phyloP scores from a whole-genome alignment of 305 asterid genomes.

The Fraxinus floribunda region DNA sequence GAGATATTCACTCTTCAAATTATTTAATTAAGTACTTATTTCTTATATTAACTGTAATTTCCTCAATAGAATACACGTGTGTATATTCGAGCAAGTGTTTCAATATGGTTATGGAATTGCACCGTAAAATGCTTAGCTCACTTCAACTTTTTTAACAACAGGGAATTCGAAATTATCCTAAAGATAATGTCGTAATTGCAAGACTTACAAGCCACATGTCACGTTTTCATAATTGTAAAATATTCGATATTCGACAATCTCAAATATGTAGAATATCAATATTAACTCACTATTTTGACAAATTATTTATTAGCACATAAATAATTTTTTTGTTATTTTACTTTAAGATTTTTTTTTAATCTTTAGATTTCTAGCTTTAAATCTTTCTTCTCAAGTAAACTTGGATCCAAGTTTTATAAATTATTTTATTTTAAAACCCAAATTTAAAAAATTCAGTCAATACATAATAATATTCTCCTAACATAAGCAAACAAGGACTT shows the following conservation, averaged over 20 bases:
- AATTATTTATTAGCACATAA: neutral
- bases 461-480: slow-evolving; percentile 11
- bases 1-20: neutral
- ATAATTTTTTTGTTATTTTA: neutral
- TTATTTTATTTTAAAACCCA: neutral
- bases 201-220: neutral
- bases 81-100: neutral
- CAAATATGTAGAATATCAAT: neutral
- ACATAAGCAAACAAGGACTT: slow-evolving; percentile 20
- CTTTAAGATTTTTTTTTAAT: neutral
- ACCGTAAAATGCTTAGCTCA: neutral
- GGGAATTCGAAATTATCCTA: neutral
- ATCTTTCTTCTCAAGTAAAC: neutral
- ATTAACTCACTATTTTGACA: neutral
- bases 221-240: too few species aligned
- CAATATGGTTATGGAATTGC: neutral
- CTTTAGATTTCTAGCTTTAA: neutral
- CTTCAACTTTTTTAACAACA: neutral
- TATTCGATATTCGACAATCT: neutral
- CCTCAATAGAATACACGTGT: neutral
- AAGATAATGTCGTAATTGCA: neutral
- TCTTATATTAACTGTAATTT: neutral
- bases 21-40: neutral
- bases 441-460: neutral
- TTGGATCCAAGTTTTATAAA: neutral